phyloP scores from a whole-genome alignment of 805 yeast species.

The Metschnikowia baotianmanensis region DNA sequence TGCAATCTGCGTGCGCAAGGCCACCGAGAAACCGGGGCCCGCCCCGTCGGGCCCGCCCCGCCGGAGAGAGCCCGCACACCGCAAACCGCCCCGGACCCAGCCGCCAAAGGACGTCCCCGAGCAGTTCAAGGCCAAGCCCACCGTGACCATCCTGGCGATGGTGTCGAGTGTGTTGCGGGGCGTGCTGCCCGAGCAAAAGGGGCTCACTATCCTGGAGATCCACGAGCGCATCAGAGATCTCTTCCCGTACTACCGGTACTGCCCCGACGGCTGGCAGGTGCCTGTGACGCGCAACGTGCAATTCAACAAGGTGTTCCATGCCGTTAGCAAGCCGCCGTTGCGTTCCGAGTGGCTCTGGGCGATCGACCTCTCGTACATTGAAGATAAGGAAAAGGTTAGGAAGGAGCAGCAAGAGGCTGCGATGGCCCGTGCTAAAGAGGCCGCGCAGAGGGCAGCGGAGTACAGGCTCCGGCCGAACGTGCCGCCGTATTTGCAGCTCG shows the following conservation, averaged over 20 bases:
- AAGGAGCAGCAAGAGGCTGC: conserved; percentile 57
- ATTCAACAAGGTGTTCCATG: conserved; percentile 78
- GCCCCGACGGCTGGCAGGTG: conserved; percentile 98
- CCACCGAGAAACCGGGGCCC: conserved; percentile 28
- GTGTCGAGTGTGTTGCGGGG: conserved; percentile 76
- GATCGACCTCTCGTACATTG: conserved; percentile 78
- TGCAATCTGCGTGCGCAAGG: conserved; percentile 34
- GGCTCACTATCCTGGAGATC: conserved; percentile 61
- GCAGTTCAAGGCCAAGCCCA: conserved; percentile 82
- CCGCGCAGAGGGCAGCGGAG: conserved; percentile 51
- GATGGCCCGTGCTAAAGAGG: conserved; percentile 56
- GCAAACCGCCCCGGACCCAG: conserved; percentile 58
- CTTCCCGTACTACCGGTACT: conserved; percentile 88
- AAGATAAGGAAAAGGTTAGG: conserved; percentile 75
- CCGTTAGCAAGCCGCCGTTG: conserved; percentile 53
- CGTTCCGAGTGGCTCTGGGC: conserved; percentile 98
- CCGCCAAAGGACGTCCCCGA: conserved; percentile 84
- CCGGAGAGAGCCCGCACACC: conserved; percentile 32
- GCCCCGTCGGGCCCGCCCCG: conserved; percentile 35
- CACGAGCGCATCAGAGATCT: conserved; percentile 82
- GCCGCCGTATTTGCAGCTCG: conserved; percentile 6
- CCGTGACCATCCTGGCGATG: conserved; percentile 73
- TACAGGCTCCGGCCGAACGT: conserved; percentile 44
- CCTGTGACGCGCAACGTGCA: conserved; percentile 88
- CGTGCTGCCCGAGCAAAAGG: conserved; percentile 62